phyloP scores from a whole-genome alignment of 1,139 yeast species.

The Candida neerlandica region DNA sequence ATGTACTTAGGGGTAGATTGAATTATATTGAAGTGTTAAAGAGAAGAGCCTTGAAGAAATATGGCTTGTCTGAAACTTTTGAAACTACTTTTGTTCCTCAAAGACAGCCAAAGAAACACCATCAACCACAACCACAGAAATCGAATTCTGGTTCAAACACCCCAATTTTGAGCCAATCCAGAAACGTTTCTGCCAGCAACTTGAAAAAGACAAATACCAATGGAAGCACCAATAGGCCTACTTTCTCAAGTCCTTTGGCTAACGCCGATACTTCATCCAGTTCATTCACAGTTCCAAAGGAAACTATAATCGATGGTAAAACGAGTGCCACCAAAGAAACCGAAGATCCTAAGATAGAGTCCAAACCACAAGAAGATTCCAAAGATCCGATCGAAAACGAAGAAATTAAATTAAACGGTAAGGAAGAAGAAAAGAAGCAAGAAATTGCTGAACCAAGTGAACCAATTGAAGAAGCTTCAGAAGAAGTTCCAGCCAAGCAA shows the following conservation, averaged over 20 bases:
- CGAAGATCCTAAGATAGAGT: conserved; percentile 10
- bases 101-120: conserved; percentile 19
- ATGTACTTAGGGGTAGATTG: conserved; percentile 36
- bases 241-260: conserved; percentile 28
- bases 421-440: conserved; percentile 10
- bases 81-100: conserved; percentile 47
- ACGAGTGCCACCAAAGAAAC: conserved; percentile 5
- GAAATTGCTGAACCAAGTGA: conserved; percentile 12
- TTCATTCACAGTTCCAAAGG: conserved; percentile 42
- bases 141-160: conserved; percentile 9
- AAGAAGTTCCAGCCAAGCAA: background rate
- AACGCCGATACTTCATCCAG: conserved; percentile 30
- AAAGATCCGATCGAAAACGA: conserved; percentile 9
- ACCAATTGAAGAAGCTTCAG: conserved; percentile 5
- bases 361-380: conserved; percentile 6
- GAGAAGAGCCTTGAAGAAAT: conserved; percentile 48
- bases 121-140: background rate
- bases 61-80: conserved; percentile 42
- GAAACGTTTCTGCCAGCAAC: conserved; percentile 12
- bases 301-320: conserved; percentile 43
- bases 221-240: conserved; percentile 11
- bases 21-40: conserved; percentile 56
- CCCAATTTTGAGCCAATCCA: conserved; percentile 14
- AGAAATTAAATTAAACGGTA: conserved; percentile 9
- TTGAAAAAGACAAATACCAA: conserved; percentile 10